Evolutionary conservation across 345 rosid genomes (phyloP).

Genomic region (Brassica juncea): DNA sequence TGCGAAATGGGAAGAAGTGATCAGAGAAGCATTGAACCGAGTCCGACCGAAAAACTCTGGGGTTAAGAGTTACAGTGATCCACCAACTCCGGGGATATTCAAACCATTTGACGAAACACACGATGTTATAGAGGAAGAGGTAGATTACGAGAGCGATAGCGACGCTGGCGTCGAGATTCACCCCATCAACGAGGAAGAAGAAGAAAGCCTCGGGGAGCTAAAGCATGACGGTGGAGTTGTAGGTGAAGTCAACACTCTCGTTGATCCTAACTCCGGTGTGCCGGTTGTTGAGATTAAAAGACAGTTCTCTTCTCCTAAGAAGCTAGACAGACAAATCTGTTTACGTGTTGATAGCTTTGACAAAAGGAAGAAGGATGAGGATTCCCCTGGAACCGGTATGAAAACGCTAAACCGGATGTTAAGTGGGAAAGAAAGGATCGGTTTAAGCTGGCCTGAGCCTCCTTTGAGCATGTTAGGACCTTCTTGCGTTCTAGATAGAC

Average conservation of each 20-base stretch:
- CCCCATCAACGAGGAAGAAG: slow-evolving; percentile 72
- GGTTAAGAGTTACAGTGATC: slow-evolving; percentile 87
- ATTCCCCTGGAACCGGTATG: slow-evolving; percentile 27
- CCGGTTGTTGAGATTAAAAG: slow-evolving; percentile 46
- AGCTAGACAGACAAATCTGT: slow-evolving; percentile 65
- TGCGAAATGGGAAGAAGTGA: slow-evolving; percentile 79
- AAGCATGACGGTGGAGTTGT: slow-evolving; percentile 41
- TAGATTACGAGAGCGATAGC: slow-evolving; percentile 67
- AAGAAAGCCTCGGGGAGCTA: slow-evolving; percentile 11
- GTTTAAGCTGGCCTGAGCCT: slow-evolving; percentile 92
- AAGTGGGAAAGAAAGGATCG: slow-evolving; percentile 73
- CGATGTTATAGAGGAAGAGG: slow-evolving; percentile 74
- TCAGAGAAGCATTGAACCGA: slow-evolving; percentile 72
- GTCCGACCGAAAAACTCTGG: slow-evolving; percentile 47
- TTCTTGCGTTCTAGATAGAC: slow-evolving; percentile 58
- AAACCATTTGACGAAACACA: slow-evolving; percentile 66
- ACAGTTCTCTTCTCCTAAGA: slow-evolving; percentile 63
- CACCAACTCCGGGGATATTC: slow-evolving; percentile 85
- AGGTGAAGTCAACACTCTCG: slow-evolving; percentile 25
- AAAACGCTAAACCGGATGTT: slow-evolving; percentile 55
- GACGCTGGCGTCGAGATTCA: slow-evolving; percentile 79
- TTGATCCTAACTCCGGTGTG: slow-evolving; percentile 21
- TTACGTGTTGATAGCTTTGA: slow-evolving; percentile 45
- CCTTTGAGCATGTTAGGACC: slow-evolving; percentile 63
- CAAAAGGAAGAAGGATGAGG: slow-evolving; percentile 25